Base-by-base conservation (phyloP, 176 grass and related monocot genomes). In the Aechmea fasciata region DNA sequence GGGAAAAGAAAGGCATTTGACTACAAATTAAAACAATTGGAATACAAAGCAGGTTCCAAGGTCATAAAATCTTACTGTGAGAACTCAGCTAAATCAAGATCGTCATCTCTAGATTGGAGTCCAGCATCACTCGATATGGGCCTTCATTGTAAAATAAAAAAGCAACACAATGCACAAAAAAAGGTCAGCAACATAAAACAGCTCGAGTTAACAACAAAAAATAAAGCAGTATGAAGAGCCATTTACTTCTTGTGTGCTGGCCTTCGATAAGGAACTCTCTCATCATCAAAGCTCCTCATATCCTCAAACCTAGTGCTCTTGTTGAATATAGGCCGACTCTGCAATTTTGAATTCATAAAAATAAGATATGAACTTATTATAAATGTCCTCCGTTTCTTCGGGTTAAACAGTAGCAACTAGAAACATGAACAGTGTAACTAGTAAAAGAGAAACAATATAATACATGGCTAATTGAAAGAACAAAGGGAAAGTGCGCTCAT, bases 241-340 rank as follows among this genome's bases (percentile, higher is more conserved):
- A 72, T 57, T 85, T 69, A 97, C 94, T 90, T 97, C 69, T 87
- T 89, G 63, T 82, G 75, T 48, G 87, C 65, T 47, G 79, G 86
- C 24, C 87, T 77, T 74, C 93, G 81, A 57, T 93, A 97, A 70
- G 89, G 89, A 54, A 52, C 77, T 69, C 82, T 78, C 81, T 85
- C 86, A 79, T 85, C 89, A 17, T 97, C 94, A 74, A 74, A 87
- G 47, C 71, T 77, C 69, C 77, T 87, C 89, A 97, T 97, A 66
- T 97, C 94, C 66, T 97, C 94, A 81, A 90, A 93, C 63, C 94
- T 84, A n/a, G 82, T 91, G 68, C 89, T 97, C 74, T 97, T 97
- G 66, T 97, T 90, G 78, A 97, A 97, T 90, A 97, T 97, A 50
- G 89, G 84, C 51, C 94, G 94, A 77, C 86, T 90, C 94, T 97